phyloP scores from a whole-genome alignment of 768 basidiomycete genomes.

The Porphyrellus cyaneotinctus region DNA sequence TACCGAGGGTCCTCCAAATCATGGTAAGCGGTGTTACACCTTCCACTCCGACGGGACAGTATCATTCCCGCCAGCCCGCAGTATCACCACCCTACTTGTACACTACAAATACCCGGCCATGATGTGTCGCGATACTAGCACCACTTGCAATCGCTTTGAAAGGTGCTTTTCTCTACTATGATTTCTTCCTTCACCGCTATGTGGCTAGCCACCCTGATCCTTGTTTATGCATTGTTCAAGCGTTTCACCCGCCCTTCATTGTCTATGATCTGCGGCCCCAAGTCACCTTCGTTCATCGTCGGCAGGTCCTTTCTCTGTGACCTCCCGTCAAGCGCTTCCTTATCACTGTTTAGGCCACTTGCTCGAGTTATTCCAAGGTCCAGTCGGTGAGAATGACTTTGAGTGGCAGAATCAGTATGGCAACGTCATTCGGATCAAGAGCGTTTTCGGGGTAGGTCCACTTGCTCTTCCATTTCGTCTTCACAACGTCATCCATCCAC shows the following conservation, averaged over 20 bases:
- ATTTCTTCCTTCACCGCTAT: background rate
- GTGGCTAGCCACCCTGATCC: background rate
- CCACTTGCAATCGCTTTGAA: background rate
- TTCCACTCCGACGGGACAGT: too few relatives aligned
- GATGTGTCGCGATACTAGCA: too few relatives aligned
- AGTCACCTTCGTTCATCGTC: constrained; percentile 13
- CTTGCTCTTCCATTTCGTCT: background rate
- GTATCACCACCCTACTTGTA: too few relatives aligned
- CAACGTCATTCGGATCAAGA: constrained; percentile 21
- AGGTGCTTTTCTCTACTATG: constrained; percentile 2
- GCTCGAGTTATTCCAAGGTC: constrained; percentile 21
- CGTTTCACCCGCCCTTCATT: constrained; percentile 4
- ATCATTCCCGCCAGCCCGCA: too few relatives aligned
- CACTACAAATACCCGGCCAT: too few relatives aligned
- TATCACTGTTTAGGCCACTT: constrained; percentile 20
- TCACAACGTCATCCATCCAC: background rate
- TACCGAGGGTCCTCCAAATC: too few relatives aligned
- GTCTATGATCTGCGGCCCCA: constrained; percentile 12
- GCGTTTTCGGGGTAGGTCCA: constrained; percentile 19
- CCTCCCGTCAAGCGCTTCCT: constrained; percentile 9
- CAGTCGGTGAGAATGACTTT: constrained; percentile 27
- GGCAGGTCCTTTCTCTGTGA: constrained; percentile 5
- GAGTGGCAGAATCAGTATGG: constrained; percentile 29
- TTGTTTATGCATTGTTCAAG: background rate
- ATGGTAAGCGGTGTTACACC: too few relatives aligned